Evolutionary conservation across 305 asterid genomes (phyloP).

Genomic region (Fraxinus albicans): DNA sequence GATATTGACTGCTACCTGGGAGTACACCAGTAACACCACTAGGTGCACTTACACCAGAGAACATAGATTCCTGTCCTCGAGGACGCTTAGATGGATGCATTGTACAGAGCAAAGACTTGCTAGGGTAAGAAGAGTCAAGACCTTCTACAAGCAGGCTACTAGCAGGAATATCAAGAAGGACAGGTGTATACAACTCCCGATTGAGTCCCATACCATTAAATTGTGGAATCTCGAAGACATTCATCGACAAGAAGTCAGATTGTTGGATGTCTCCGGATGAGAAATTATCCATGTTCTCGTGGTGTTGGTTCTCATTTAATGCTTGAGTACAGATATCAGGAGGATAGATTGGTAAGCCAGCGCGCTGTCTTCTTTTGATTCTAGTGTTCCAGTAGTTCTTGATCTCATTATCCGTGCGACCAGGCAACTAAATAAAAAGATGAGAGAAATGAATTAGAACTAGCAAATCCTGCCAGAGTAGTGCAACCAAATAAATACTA

Average conservation of each 20-base stretch:
- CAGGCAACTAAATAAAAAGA: conserved; percentile 53
- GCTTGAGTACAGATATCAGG: conserved; percentile 40
- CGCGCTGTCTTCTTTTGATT: conserved; percentile 57
- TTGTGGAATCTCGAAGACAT: conserved; percentile 39
- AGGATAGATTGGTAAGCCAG: conserved; percentile 58
- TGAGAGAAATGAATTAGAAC: conserved; percentile 17
- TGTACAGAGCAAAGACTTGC: conserved; percentile 23
- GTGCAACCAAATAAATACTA: not conserved
- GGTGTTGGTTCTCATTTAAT: conserved; percentile 41
- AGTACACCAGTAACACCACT: conserved; percentile 20
- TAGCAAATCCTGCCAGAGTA: not conserved
- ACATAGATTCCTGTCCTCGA: conserved; percentile 36
- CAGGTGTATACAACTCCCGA: conserved; percentile 27
- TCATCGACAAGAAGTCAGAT: conserved; percentile 30
- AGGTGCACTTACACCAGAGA: conserved; percentile 24
- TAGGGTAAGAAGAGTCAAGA: conserved; percentile 31
- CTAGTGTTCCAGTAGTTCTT: conserved; percentile 76
- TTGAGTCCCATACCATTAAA: conserved; percentile 33
- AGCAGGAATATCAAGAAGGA: conserved; percentile 32
- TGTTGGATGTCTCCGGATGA: conserved; percentile 31
- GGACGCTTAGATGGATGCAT: conserved; percentile 45
- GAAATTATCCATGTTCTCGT: conserved; percentile 24
- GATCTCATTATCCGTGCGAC: conserved; percentile 79
- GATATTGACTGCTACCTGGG: conserved; percentile 36
- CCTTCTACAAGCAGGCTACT: conserved; percentile 34